Evolutionary conservation across 2,329 filamentous ascomycete genomes (phyloP).

Genomic region (Ceratocystis alfenasii): DNA sequence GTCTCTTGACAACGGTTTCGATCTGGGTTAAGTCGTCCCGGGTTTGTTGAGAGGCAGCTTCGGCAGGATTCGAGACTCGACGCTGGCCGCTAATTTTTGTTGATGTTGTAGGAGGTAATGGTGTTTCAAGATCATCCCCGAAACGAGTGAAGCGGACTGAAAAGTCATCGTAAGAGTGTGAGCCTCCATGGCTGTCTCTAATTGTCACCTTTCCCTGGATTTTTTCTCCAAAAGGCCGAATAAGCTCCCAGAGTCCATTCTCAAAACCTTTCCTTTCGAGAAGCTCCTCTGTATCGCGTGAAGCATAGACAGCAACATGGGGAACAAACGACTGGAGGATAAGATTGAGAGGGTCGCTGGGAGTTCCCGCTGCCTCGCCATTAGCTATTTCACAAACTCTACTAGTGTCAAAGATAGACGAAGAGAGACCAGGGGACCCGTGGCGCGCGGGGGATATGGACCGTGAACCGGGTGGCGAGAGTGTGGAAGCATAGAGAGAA

Average conservation of each 20-base stretch:
- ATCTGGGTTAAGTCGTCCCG: conserved; percentile 45
- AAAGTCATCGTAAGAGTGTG: conserved; percentile 77
- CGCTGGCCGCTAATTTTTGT: conserved; percentile 16
- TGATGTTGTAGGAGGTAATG: conserved; percentile 32
- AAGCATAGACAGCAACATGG: conserved; percentile 77
- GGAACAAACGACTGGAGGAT: conserved; percentile 80
- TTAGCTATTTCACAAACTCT: conserved; percentile 28
- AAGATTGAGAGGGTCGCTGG: conserved; percentile 48
- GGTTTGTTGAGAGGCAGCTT: conserved; percentile 19
- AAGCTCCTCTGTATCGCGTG: conserved; percentile 70
- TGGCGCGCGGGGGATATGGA: conserved; percentile 55
- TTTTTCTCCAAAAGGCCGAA: conserved; percentile 82
- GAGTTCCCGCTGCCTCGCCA: conserved; percentile 34
- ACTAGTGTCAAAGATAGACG: conserved; percentile 45
- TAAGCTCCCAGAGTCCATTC: conserved; percentile 68
- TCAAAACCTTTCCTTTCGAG: conserved; percentile 73
- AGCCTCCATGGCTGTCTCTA: conserved; percentile 76
- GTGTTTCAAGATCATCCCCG: conserved; percentile 44
- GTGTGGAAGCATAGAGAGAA: conserved; percentile 52
- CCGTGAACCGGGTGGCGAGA: conserved; percentile 56
- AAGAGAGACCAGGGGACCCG: conserved; percentile 42
- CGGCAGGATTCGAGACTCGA: conserved; percentile 15
- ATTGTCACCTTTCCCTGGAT: conserved; percentile 81
- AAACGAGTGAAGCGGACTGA: conserved; percentile 73
- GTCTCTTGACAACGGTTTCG: conserved; percentile 67